Evolutionary conservation across 805 yeast genomes (phyloP).

Genomic region (Metschnikowia dekortorum): DNA sequence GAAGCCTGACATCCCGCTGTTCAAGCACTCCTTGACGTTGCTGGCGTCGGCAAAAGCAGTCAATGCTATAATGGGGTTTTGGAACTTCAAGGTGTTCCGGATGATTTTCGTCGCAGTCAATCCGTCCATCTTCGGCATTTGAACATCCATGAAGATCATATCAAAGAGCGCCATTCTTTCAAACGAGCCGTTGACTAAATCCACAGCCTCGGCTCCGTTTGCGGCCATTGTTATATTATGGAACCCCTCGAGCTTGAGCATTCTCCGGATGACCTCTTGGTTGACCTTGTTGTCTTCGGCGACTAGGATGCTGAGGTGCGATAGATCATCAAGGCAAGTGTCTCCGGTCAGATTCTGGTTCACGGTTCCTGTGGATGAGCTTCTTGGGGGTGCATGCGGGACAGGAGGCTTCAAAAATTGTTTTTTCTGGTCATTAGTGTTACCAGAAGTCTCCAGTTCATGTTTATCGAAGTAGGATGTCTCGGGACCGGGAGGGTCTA

Average conservation of each 20-base stretch:
- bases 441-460: neutral
- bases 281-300: conserved; percentile 95
- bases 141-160: conserved; percentile 92
- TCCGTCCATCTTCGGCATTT: conserved; percentile 95
- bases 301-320: conserved; percentile 56
- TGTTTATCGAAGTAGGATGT: neutral
- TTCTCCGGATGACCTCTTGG: conserved; percentile 87
- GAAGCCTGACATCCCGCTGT: conserved; percentile 91
- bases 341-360: conserved; percentile 12
- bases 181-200: conserved; percentile 49
- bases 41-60: conserved; percentile 95
- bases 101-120: conserved; percentile 74
- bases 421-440: neutral
- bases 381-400: neutral
- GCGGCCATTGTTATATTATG: conserved; percentile 69
- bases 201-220: conserved; percentile 89
- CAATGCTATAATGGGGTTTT: conserved; percentile 82
- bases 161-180: conserved; percentile 48
- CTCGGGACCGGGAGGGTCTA: conserved; percentile 6
- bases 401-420: neutral
- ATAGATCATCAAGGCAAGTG: conserved; percentile 22
- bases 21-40: conserved; percentile 78
- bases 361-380: conserved; percentile 16
- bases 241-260: conserved; percentile 83
- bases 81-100: conserved; percentile 55